Conservation (phyloP, 441 rosid genomes). For the Populus tomentosa region DNA sequence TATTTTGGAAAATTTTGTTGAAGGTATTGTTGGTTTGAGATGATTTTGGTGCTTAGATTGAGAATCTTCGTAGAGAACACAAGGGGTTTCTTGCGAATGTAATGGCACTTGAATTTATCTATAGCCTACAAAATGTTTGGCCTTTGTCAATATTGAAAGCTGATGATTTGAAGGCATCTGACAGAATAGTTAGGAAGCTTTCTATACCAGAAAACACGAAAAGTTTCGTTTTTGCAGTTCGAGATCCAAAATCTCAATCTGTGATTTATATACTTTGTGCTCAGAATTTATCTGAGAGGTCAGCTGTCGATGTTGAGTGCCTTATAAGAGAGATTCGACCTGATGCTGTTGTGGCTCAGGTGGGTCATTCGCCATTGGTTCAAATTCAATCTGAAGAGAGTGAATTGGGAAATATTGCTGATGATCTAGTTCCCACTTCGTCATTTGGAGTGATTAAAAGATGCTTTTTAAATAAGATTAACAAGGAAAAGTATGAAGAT, state of each 20-base stretch:
- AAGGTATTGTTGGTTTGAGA: background rate
- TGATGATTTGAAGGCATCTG: slow-evolving; percentile 57
- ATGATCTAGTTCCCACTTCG: slow-evolving; percentile 67
- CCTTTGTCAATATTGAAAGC: slow-evolving; percentile 51
- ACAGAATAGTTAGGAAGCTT: slow-evolving; percentile 38
- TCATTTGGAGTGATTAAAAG: slow-evolving; percentile 62
- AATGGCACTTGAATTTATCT: slow-evolving; percentile 38
- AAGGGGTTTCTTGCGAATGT: slow-evolving; percentile 15
- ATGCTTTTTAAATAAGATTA: slow-evolving; percentile 64
- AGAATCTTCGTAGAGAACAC: background rate
- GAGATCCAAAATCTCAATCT: slow-evolving; percentile 53
- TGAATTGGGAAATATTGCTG: slow-evolving; percentile 28
- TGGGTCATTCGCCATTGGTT: slow-evolving; percentile 32
- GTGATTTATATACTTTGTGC: slow-evolving; percentile 63
- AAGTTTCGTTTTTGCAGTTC: slow-evolving; percentile 62
- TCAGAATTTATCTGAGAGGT: slow-evolving; percentile 71
- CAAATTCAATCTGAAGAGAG: slow-evolving; percentile 44
- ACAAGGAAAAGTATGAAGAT: slow-evolving; percentile 66
- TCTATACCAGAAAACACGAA: slow-evolving; percentile 61
- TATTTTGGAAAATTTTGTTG: background rate
- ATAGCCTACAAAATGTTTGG: slow-evolving; percentile 54
- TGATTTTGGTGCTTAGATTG: background rate
- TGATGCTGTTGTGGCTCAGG: slow-evolving; percentile 68
- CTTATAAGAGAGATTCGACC: slow-evolving; percentile 63
- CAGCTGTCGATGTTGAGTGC: slow-evolving; percentile 66